Base-by-base conservation (phyloP, 208 protist genomes). In the Trypanosoma caninum region DNA sequence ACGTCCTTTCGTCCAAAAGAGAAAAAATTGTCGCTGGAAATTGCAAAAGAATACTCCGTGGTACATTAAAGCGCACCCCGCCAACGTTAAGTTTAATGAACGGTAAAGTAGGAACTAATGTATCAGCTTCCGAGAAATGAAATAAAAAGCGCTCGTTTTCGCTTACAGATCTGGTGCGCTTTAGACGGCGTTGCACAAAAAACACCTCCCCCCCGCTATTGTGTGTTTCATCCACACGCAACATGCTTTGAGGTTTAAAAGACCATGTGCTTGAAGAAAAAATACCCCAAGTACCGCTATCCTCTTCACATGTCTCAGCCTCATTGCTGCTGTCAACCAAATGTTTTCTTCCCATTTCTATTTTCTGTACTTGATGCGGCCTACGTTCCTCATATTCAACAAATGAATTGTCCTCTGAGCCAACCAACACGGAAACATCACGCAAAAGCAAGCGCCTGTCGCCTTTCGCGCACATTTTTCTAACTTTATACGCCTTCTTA, bases 61-160 rank as follows among this genome's bases (percentile, higher is more conserved):
- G 51, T 16, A 71, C 56, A 14, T 71, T 45, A 52, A 71, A 71
- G n/a, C 55, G 57, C 50, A 59, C 50, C 14, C 65, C 65, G 46
- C 65, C 55, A 41, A 71, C 40, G 48, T 71, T 71, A 13, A 71
- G 47, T 37, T 61, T 59, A 8, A 71, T 40, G 9, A 41, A 55
- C 5, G 62, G 62, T 2, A 45, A 55, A 1, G 30, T 14, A 20
- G 62, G 33, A 10, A 37, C 2, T 7, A 45, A 13, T 3, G 52
- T 11, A 28, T 46, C 25, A n/a, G 47, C 0, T 18, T 69, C 62
- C 6, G 45, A 41, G 14, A 52, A 53, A 51, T 18, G 45, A 31
- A 38, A 44, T 34, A 69, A 33, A 9, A 37, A 25, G 18, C 53
- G 62, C 34, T 69, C 62, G 0, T 60, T 33, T n/a, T n/a, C n/a